A percentile compares a stretch with the other conserved stretches of the same genome.
These are phyloP conservation scores for Potentilla sterilis DNA, from an alignment of 306 rosid genomes.

Conservation along the genomic window DNA sequence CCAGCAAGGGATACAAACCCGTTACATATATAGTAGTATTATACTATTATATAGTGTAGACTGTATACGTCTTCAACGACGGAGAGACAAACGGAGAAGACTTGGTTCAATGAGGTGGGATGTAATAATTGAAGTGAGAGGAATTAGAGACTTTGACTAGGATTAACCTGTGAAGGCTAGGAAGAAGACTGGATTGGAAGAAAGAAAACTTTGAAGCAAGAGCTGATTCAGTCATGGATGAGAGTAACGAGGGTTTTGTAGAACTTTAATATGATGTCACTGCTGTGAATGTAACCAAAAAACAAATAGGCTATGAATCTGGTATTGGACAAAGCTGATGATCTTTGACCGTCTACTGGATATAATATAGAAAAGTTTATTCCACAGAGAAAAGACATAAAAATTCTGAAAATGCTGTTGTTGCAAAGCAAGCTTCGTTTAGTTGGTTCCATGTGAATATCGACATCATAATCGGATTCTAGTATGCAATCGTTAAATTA, in stretches of 20 bases:
- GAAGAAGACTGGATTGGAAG: background rate
- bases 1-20: background rate
- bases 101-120: background rate
- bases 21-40: background rate
- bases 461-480: conserved; percentile 11
- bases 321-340: background rate
- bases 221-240: background rate
- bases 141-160: background rate
- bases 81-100: background rate
- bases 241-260: background rate
- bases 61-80: background rate
- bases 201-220: background rate
- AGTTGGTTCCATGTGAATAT: conserved; percentile 3
- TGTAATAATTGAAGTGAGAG: background rate
- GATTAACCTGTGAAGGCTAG: background rate
- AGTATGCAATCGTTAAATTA: background rate
- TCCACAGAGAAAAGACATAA: background rate
- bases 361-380: background rate
- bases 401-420: background rate
- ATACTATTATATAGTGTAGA: background rate
- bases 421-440: background rate
- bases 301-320: background rate
- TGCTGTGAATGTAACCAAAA: too few relatives aligned
- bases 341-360: conserved; percentile 2
- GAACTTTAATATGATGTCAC: background rate